Evolutionary conservation across 805 yeast species (phyloP), one percentile per base, ranked within the genome.

Genomic region (Scheffersomyces ergatensis): DNA sequence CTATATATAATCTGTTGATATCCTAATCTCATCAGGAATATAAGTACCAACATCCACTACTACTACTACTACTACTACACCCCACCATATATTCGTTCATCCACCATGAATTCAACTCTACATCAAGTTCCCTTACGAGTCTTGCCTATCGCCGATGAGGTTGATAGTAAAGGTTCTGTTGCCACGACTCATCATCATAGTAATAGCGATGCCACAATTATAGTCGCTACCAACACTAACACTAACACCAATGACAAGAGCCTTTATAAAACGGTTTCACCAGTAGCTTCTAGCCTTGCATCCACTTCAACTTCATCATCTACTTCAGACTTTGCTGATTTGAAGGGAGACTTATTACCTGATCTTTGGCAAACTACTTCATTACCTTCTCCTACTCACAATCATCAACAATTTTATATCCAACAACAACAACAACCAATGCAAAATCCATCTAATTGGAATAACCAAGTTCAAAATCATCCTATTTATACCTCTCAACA

Each of bases 281-380:
- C 49, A 12, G 9, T 25, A 14, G 35, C 47, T 4, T 36, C 49
- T 1, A 33, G 37, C 3, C 29, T 33, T 8, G 31, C 38, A 14
- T 18, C 42, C 1, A 30, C 18, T 3, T 45, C 49, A 6, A 32
- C 49, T 12, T 36, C 47, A 13, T 39, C 41, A 4, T 43, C 46
- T 4, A 38, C 39, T 20, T 38, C 49, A 9, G 46, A 46, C 25
- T 38, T 46, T 18, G 42, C 37, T 17, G 51, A 48, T 24, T 43
- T 47, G 17, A 40, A 43, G 20, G 42, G 43, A 4, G 55, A 51
- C 17, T 47, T 53, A 20, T 46, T 51, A 23, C 46, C 53, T 6
- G 57, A 49, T 37, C 44, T 53, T 24, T 49, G 52, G 55, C 52
- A 45, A 39, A 39, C 44, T 15, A 23, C 43, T 18, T 49, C 54